These are phyloP conservation scores for Aspergillus sp. DNA, from an alignment of 2,329 filamentous ascomycete species.

Conservation along the genomic window DNA sequence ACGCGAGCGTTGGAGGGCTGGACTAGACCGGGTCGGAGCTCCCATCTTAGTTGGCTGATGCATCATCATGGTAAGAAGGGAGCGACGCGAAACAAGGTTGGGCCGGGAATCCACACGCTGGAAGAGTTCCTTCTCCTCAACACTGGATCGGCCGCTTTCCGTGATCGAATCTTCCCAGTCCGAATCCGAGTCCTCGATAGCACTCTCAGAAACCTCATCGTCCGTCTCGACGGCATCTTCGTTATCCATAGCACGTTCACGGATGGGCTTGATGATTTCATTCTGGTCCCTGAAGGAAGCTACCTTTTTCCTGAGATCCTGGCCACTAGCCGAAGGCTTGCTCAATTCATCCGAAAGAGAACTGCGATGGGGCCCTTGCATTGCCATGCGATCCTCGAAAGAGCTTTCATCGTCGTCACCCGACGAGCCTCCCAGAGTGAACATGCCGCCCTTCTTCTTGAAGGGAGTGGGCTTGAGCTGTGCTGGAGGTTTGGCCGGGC, in stretches of 20 bases:
- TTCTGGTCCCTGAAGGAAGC: conserved; percentile 80
- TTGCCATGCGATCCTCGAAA: conserved; percentile 62
- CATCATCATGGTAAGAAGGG: conserved; percentile 86
- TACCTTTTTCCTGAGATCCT: conserved; percentile 65
- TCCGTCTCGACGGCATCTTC: conserved; percentile 63
- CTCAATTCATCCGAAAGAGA: conserved; percentile 57
- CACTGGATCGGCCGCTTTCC: conserved; percentile 79
- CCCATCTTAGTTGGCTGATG: conserved; percentile 75
- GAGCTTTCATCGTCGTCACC: conserved; percentile 82
- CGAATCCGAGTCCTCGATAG: conserved; percentile 70
- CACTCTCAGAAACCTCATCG: conserved; percentile 76
- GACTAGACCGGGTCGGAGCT: conserved; percentile 54
- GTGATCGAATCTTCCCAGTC: conserved; percentile 69
- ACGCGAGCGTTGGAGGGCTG: conserved; percentile 53
- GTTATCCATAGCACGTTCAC: conserved; percentile 54
- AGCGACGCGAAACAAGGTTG: conserved; percentile 81
- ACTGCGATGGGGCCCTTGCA: conserved; percentile 53
- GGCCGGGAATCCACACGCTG: conserved; percentile 85
- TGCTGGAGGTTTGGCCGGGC: conserved; percentile 61
- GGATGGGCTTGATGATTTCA: conserved; percentile 65
- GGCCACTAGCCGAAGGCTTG: conserved; percentile 37
- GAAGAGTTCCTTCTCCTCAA: conserved; percentile 80
- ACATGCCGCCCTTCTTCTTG: conserved; percentile 69
- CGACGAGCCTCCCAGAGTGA: conserved; percentile 77
- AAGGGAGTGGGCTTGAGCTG: conserved; percentile 56